phyloP scores from a whole-genome alignment of 805 yeast genomes.

The Metschnikowia henanensis region DNA sequence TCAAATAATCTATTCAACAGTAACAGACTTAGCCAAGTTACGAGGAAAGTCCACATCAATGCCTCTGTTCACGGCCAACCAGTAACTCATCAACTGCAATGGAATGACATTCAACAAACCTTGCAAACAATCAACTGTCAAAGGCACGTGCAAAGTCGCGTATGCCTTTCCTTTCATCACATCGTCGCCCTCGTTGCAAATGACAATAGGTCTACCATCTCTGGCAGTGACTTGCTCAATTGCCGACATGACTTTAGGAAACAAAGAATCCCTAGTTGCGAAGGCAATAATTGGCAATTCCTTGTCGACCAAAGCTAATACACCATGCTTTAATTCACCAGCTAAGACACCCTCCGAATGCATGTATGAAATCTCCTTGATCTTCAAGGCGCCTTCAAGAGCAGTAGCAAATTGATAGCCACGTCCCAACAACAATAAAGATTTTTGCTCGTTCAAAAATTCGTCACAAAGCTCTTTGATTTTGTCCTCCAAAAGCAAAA shows the following conservation, averaged over 20 bases:
- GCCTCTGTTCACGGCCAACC: conserved; percentile 94
- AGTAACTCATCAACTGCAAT: conserved; percentile 91
- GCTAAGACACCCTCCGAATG: conserved; percentile 99
- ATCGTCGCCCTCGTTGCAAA: conserved; percentile 81
- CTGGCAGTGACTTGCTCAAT: conserved; percentile 97
- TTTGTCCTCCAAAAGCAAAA: conserved; percentile 67
- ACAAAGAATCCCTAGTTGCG: conserved; percentile 94
- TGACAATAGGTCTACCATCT: conserved; percentile 93
- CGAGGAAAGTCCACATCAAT: conserved; percentile 98
- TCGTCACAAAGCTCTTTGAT: conserved; percentile 75
- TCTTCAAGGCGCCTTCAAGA: conserved; percentile 96
- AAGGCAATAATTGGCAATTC: conserved; percentile 91
- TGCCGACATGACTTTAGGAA: conserved; percentile 95
- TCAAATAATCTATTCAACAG: conserved; percentile 67
- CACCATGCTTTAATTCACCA: conserved; percentile 99
- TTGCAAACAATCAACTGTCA: conserved; percentile 95
- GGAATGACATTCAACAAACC: conserved; percentile 95
- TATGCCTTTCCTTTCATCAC: conserved; percentile 57
- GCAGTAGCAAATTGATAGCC: conserved; percentile 98
- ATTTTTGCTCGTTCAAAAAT: conserved; percentile 76
- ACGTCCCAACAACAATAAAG: conserved; percentile 89
- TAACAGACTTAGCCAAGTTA: conserved; percentile 96
- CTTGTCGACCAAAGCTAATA: conserved; percentile 93
- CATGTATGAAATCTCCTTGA: conserved; percentile 97
- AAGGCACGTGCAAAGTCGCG: conserved; percentile 86